phyloP scores from a whole-genome alignment of 768 basidiomycete genomes.

The Inosperma sp. region DNA sequence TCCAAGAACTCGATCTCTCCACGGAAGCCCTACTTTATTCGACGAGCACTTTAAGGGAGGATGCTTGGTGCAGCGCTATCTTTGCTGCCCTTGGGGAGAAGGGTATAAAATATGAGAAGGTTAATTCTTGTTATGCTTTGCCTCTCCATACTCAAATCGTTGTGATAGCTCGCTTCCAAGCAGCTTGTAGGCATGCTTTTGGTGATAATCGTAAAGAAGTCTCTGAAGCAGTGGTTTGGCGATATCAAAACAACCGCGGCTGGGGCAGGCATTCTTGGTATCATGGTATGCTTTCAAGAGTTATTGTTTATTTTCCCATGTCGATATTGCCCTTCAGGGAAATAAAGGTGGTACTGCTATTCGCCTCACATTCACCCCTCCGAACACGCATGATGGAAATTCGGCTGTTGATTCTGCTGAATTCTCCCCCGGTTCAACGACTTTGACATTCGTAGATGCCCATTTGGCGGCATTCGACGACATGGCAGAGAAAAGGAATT shows the following conservation, averaged over 20 bases:
- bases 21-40: slow-evolving; percentile 74
- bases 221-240: slow-evolving; percentile 45
- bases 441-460: slow-evolving; percentile 72
- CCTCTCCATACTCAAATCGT: neutral
- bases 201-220: slow-evolving; percentile 58
- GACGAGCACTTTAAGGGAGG: slow-evolving; percentile 56
- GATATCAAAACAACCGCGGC: slow-evolving; percentile 48
- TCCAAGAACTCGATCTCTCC: slow-evolving; percentile 79
- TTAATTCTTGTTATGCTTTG: slow-evolving; percentile 18
- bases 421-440: slow-evolving; percentile 35
- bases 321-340: slow-evolving; percentile 42
- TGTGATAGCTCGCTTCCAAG: slow-evolving; percentile 56
- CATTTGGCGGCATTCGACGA: slow-evolving; percentile 85
- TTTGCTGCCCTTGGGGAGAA: slow-evolving; percentile 71
- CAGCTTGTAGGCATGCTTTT: slow-evolving; percentile 86
- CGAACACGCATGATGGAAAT: slow-evolving; percentile 15
- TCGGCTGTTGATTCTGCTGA: slow-evolving; percentile 6
- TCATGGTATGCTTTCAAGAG: slow-evolving; percentile 52
- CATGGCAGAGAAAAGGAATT: slow-evolving; percentile 67
- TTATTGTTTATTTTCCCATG: neutral
- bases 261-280: slow-evolving; percentile 73
- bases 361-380: slow-evolving; percentile 53
- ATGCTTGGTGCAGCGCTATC: slow-evolving; percentile 64
- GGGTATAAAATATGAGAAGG: slow-evolving; percentile 62
- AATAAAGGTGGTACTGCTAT: slow-evolving; percentile 80